Conservation (phyloP, 208 protist genomes). For the Trypanosoma lewisi region DNA sequence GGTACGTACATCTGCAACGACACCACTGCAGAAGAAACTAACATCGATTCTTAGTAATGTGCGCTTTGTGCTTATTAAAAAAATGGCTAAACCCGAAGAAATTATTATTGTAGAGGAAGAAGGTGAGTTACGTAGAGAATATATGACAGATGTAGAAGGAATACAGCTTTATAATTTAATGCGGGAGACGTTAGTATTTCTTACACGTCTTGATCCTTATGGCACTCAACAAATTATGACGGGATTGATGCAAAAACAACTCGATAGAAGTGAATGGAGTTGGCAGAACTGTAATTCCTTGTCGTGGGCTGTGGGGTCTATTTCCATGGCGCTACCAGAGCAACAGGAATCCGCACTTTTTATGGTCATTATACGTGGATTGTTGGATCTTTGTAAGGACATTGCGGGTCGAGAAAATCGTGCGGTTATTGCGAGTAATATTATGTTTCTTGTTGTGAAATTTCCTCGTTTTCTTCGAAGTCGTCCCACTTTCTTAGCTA, state of each 20-base stretch:
- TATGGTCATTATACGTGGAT: slow-evolving; percentile 97
- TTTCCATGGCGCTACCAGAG: slow-evolving; percentile 94
- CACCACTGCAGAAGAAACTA: slow-evolving; percentile 62
- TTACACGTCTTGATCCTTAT: slow-evolving; percentile 95
- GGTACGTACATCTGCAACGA: slow-evolving; percentile 36
- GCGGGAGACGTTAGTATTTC: slow-evolving; percentile 96
- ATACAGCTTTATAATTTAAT: slow-evolving; percentile 98
- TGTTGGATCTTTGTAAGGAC: slow-evolving; percentile 96
- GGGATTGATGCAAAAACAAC: slow-evolving; percentile 63
- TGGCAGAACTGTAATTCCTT: slow-evolving; percentile 98
- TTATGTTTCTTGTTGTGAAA: slow-evolving; percentile 99
- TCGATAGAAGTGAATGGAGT: slow-evolving; percentile 93
- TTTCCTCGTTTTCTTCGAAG: slow-evolving; percentile 98
- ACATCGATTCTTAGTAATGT: slow-evolving; percentile 81
- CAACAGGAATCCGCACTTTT: slow-evolving; percentile 98
- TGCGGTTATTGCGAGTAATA: slow-evolving; percentile 98
- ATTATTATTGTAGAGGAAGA: slow-evolving; percentile 99
- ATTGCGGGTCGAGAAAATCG: slow-evolving; percentile 97
- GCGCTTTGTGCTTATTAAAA: slow-evolving; percentile 94
- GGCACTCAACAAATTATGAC: slow-evolving; percentile 98
- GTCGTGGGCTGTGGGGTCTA: slow-evolving; percentile 99
- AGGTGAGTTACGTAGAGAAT: slow-evolving; percentile 96
- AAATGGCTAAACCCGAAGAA: slow-evolving; percentile 99
- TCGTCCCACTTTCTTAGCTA: slow-evolving; percentile 98
- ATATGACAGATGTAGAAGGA: slow-evolving; percentile 96